Evolutionary conservation across 345 rosid species (phyloP).

Genomic region (Salix arbutifolia): DNA sequence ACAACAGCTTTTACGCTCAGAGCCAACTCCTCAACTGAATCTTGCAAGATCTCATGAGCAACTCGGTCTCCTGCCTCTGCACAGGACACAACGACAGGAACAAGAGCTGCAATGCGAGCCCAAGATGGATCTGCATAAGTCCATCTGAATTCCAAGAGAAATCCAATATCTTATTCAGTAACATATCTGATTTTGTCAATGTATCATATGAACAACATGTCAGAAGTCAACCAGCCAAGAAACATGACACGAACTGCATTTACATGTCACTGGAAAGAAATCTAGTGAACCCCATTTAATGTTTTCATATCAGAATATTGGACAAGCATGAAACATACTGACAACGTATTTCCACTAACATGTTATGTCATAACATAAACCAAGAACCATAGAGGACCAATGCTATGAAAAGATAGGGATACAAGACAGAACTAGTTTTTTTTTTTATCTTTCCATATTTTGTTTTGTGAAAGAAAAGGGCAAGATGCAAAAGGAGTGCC

Average conservation of each 20-base stretch:
- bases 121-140: constrained; percentile 76
- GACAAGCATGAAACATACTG: background rate
- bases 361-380: background rate
- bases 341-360: background rate
- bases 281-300: background rate
- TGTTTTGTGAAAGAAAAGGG: no score
- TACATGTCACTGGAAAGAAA: background rate
- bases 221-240: background rate
- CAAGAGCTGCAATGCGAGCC: constrained; percentile 80
- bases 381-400: background rate
- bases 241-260: no score
- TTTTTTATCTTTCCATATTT: no score
- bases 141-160: constrained; percentile 44
- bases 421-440: no score
- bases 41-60: constrained; percentile 50
- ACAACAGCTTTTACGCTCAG: constrained; percentile 75
- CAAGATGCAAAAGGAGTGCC: no score
- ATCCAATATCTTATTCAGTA: background rate
- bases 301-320: background rate
- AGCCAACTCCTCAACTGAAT: constrained; percentile 61
- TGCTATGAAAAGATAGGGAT: background rate
- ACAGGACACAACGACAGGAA: constrained; percentile 65
- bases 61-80: constrained; percentile 72
- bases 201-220: background rate
- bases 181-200: background rate